Conservation (phyloP, 164 flowering plant species). For the Vitis labrusca region DNA sequence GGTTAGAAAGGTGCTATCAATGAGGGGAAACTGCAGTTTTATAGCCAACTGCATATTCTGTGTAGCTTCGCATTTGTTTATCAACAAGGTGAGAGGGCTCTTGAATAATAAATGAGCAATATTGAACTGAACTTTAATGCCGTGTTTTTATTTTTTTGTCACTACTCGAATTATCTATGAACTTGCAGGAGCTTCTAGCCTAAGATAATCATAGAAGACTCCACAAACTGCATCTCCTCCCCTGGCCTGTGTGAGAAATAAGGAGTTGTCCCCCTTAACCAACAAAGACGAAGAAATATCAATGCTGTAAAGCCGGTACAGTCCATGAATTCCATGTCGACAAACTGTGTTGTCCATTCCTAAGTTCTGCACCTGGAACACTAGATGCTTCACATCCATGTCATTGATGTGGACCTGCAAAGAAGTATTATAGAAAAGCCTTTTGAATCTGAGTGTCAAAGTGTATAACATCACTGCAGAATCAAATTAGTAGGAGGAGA, state of each 20-base stretch:
- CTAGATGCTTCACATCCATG: conserved; percentile 21
- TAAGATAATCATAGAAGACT: conserved; percentile 47
- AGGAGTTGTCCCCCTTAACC: conserved; percentile 39
- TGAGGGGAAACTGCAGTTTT: too few species aligned
- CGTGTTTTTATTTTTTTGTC: too few species aligned
- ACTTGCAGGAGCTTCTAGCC: conserved; percentile 48
- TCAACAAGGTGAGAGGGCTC: too few species aligned
- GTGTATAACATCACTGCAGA: too few species aligned
- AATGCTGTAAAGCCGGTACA: conserved; percentile 40
- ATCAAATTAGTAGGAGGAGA: too few species aligned
- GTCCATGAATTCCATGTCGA: conserved; percentile 61
- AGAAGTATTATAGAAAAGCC: background rate
- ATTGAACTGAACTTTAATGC: too few species aligned
- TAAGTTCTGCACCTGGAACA: conserved; percentile 33
- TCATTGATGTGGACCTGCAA: conserved; percentile 40
- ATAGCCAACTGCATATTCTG: too few species aligned
- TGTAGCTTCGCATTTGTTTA: too few species aligned
- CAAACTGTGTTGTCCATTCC: conserved; percentile 47
- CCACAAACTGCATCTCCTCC: conserved; percentile 46
- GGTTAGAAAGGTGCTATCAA: too few species aligned
- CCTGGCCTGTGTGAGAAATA: conserved; percentile 51
- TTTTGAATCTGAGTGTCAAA: too few species aligned
- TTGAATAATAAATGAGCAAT: too few species aligned
- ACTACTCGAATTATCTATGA: too few species aligned
- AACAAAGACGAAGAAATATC: conserved; percentile 36